Conservation (phyloP, 1,284 basidiomycete species). For the Heterobasidion annosum region DNA sequence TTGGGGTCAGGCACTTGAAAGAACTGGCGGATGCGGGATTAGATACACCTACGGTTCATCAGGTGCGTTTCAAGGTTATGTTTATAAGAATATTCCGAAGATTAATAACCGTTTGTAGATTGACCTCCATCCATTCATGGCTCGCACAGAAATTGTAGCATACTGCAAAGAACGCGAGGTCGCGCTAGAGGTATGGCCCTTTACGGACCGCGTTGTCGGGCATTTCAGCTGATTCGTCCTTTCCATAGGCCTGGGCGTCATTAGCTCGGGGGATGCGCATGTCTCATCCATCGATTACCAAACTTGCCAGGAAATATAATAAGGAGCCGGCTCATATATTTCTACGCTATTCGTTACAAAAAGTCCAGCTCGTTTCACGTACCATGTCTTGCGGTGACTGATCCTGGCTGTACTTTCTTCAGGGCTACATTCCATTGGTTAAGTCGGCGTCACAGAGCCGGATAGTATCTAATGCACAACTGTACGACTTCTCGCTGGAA, state of each 20-base stretch:
- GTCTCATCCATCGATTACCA: conserved; percentile 33
- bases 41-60: conserved; percentile 53
- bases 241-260: conserved; percentile 41
- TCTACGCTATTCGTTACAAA: conserved; percentile 70
- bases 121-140: conserved; percentile 70
- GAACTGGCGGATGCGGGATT: conserved; percentile 46
- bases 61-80: conserved; percentile 31
- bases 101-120: conserved; percentile 23
- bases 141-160: conserved; percentile 51
- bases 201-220: conserved; percentile 20
- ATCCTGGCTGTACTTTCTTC: background rate
- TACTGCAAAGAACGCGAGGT: conserved; percentile 55
- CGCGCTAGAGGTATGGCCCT: conserved; percentile 48
- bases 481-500: conserved; percentile 51
- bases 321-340: conserved; percentile 64
- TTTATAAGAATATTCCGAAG: background rate
- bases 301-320: conserved; percentile 39
- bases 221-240: conserved; percentile 15
- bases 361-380: conserved; percentile 32
- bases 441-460: conserved; percentile 49
- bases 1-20: conserved; percentile 56
- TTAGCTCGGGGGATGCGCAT: conserved; percentile 44
- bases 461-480: conserved; percentile 46
- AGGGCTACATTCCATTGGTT: conserved; percentile 51
- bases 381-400: background rate